A percentile compares a stretch with the other conserved stretches of the same genome.
Evolutionary conservation across 2,329 filamentous ascomycete species (phyloP).

Genomic region (Hypomyces perniciosus): DNA sequence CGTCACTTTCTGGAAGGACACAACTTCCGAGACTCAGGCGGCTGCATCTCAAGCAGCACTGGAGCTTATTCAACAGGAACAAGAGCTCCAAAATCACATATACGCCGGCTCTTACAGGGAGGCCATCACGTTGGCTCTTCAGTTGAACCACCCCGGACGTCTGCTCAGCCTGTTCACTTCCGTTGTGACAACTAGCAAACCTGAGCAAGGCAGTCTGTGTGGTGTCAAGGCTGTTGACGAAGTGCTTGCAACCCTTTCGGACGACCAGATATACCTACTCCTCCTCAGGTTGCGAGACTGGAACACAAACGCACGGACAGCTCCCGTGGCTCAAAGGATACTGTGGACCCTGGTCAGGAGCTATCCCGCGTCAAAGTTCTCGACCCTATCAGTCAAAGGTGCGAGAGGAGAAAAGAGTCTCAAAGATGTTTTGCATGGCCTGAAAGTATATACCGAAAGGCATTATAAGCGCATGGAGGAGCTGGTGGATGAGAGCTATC

Average conservation of each 20-base stretch:
- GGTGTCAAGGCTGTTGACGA: slow-evolving; percentile 71
- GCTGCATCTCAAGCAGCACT: slow-evolving; percentile 68
- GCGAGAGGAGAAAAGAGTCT: slow-evolving; percentile 58
- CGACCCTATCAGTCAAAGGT: slow-evolving; percentile 58
- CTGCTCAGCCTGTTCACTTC: slow-evolving; percentile 77
- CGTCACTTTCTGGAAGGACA: slow-evolving; percentile 94
- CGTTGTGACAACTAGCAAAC: slow-evolving; percentile 59
- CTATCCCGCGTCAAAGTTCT: slow-evolving; percentile 73
- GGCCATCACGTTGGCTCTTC: slow-evolving; percentile 84
- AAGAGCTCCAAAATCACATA: slow-evolving; percentile 89
- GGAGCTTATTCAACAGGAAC: slow-evolving; percentile 85
- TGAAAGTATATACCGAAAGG: slow-evolving; percentile 84
- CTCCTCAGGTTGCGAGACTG: slow-evolving; percentile 83
- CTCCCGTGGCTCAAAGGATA: slow-evolving; percentile 78
- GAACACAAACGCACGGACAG: slow-evolving; percentile 92
- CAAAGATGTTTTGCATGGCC: slow-evolving; percentile 79
- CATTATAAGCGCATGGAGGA: slow-evolving; percentile 90
- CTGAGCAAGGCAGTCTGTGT: slow-evolving; percentile 57
- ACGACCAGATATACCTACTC: slow-evolving; percentile 80
- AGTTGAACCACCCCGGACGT: slow-evolving; percentile 88
- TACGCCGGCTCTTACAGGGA: slow-evolving; percentile 82
- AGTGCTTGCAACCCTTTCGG: slow-evolving; percentile 70
- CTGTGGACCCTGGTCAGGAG: slow-evolving; percentile 72
- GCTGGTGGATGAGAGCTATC: slow-evolving; percentile 85
- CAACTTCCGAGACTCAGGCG: slow-evolving; percentile 71